These are phyloP conservation scores for Pseudocercospora eumusae DNA, from an alignment of 2,329 filamentous ascomycete species.

Conservation along the genomic window DNA sequence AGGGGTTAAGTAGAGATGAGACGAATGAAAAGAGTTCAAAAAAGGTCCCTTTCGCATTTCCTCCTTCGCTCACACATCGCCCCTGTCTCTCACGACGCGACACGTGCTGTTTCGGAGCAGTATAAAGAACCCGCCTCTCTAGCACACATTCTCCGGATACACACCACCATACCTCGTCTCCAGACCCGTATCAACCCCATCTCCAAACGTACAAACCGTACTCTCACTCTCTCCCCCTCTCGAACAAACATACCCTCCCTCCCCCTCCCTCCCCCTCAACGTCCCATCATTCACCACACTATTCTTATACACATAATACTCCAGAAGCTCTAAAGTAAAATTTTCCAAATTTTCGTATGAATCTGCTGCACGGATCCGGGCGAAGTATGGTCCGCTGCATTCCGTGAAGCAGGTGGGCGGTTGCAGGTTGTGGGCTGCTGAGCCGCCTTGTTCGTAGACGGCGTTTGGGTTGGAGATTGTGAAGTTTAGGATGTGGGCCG, in stretches of 20 bases:
- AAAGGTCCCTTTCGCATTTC: background rate
- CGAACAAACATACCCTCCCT: background rate
- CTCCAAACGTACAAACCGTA: background rate
- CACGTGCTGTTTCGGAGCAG: no score
- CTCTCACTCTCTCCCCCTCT: background rate
- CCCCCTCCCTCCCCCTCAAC: background rate
- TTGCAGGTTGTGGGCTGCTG: slow-evolving; percentile 1
- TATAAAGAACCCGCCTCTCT: no score
- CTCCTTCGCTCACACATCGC: no score
- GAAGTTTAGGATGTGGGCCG: slow-evolving; percentile 29
- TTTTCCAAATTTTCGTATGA: background rate
- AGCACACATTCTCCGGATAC: background rate
- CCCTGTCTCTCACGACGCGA: no score
- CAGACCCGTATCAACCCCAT: background rate
- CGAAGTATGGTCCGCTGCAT: background rate
- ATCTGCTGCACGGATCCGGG: background rate
- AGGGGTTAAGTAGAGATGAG: background rate
- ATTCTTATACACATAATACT: slow-evolving; percentile 21
- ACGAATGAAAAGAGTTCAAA: background rate
- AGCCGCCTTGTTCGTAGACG: slow-evolving; percentile 29
- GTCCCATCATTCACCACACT: slow-evolving; percentile 13
- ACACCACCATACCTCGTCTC: background rate
- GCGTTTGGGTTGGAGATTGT: slow-evolving; percentile 29
- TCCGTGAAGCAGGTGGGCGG: background rate
- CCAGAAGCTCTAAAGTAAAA: background rate